Evolutionary conservation across 1,284 basidiomycete genomes (phyloP).

Genomic region (Cronartium ribicola): DNA sequence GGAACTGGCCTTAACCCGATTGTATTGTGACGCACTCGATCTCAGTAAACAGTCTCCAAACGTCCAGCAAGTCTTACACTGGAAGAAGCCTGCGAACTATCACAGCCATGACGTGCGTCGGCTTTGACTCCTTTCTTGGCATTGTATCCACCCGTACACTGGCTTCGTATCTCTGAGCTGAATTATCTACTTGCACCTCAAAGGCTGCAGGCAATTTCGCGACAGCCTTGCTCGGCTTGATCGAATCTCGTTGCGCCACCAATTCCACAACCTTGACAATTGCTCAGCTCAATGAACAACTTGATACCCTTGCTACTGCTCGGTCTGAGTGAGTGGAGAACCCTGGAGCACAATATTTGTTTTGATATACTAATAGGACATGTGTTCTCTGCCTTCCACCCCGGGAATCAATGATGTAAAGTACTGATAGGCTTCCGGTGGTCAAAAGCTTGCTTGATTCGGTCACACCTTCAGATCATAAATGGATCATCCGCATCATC

Average conservation of each 20-base stretch:
- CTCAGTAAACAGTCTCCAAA: conserved; percentile 66
- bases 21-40: conserved; percentile 80
- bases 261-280: conserved; percentile 69
- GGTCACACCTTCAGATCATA: conserved; percentile 73
- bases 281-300: conserved; percentile 69
- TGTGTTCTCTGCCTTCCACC: background rate
- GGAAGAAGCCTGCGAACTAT: conserved; percentile 72
- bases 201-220: conserved; percentile 70
- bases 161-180: conserved; percentile 44
- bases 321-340: conserved; percentile 62
- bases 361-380: background rate
- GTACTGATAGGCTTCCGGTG: conserved; percentile 68
- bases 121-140: too few species aligned
- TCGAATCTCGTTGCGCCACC: conserved; percentile 75
- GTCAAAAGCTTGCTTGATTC: conserved; percentile 71
- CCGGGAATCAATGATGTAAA: conserved; percentile 50
- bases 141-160: background rate
- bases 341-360: background rate
- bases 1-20: conserved; percentile 82
- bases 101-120: conserved; percentile 56
- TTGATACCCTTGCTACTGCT: conserved; percentile 69
- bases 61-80: conserved; percentile 72
- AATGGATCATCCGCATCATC: conserved; percentile 87
- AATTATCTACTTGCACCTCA: conserved; percentile 29
- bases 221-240: conserved; percentile 73